Evolutionary conservation across 768 basidiomycete genomes (phyloP).

Genomic region (Lactarius quietus): DNA sequence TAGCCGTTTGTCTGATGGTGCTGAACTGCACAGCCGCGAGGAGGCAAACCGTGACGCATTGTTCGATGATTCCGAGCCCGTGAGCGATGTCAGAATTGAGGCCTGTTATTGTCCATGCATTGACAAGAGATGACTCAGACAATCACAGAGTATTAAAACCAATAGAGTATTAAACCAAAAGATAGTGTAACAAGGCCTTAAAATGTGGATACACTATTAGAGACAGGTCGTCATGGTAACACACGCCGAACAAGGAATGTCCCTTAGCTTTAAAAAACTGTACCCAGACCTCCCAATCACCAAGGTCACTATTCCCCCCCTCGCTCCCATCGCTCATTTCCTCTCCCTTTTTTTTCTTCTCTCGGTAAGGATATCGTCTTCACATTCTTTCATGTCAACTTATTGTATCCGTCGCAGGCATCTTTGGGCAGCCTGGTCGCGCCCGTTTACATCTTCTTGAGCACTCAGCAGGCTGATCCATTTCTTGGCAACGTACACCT

Average conservation of each 20-base stretch:
- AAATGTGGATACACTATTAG: neutral
- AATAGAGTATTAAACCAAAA: neutral
- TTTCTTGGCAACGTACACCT: slow-evolving; percentile 1
- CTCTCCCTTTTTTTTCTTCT: neutral
- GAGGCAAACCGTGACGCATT: neutral
- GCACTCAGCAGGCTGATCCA: slow-evolving; percentile 33
- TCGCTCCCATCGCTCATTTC: neutral
- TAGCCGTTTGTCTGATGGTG: neutral
- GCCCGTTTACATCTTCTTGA: slow-evolving; percentile 40
- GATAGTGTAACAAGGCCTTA: neutral
- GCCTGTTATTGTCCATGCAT: too few relatives aligned
- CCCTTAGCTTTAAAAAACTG: neutral
- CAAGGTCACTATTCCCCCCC: neutral
- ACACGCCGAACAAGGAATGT: neutral
- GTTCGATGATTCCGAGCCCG: neutral
- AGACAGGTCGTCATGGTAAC: neutral
- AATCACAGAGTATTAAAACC: too few relatives aligned
- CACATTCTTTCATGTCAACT: neutral
- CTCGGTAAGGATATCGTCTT: slow-evolving; percentile 1
- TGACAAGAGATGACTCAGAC: neutral
- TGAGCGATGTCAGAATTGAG: neutral
- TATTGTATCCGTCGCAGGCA: neutral
- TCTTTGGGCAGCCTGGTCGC: slow-evolving; percentile 71
- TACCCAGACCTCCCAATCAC: neutral
- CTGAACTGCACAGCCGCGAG: neutral